Evolutionary conservation across 2,329 filamentous ascomycete genomes (phyloP), one percentile per base, ranked within the genome.

Genomic region (Beauveria rudraprayagi): DNA sequence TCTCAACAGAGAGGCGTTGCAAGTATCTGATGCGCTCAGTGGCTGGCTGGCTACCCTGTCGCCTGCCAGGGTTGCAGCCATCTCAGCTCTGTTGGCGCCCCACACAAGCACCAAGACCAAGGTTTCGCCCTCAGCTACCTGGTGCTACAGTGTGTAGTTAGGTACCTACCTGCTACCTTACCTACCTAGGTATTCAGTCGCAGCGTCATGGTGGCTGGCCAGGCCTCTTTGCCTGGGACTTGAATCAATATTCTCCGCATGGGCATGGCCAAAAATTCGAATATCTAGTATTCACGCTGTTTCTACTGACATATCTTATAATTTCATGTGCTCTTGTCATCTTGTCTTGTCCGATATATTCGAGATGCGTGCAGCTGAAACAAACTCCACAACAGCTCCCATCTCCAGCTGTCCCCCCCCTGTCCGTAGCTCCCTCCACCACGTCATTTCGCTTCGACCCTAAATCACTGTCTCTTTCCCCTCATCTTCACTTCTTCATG

Each of bases 361-460:
- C 3, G 8, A 28, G 53, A 51, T 57, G 17, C 11, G 34, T 52
- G 24, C 47, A 40, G 14, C 37, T 40, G 19, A 34, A n/a, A n/a
- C 44, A 57, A 34, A 52, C 56, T 59, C 56, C 56, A 59, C 56
- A 14, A 59, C 10, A 59, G 56, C 56, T 59, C 55, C 41, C 43
- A 37, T 46, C 22, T 40, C 4, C 46, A 59, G 47, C 56, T 52
- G 19, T 3, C 3, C 9, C 56, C 34, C 56, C 56, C 56, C 30
- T 34, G 46, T 26, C 46, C 46, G 14, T 37, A 56, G 26, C 41
- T 46, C 41, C 28, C 54, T 56, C 43, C 2, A 52, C 56, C 56
- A 59, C 56, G 47, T 59, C 56, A 59, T 59, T 46, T 34, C 24
- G 10, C 48, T 30, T 52, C 8, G n/a, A 51, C 56, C 26, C 8